Base-by-base conservation (phyloP, 2,329 filamentous ascomycete species). In the Hypoxylon sp. region DNA sequence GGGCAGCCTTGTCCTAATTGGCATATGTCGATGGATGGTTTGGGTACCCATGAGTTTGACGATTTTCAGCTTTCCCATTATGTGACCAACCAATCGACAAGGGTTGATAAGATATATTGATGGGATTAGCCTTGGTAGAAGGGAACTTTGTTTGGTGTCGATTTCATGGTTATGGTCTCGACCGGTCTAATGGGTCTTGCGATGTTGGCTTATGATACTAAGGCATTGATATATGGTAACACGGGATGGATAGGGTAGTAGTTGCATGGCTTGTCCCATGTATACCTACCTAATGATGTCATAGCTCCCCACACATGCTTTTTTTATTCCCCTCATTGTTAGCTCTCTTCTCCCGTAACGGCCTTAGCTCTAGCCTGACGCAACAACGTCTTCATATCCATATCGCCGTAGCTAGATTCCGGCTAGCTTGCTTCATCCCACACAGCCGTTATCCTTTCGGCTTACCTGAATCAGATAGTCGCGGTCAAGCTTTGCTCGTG, bases 391-490 rank as follows among this genome's bases (percentile, higher is more conserved):
- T 50, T 58, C 52, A 46, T 67, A 64, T n/a, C n/a, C n/a, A n/a
- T 55, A 65, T 61, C n/a, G 22, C 46, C 47, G 53, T 63, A 63
- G 47, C 64, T 63, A 14, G 24, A 65, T 65, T 50, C 56, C 46
- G 48, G 44, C 72, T 65, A 54, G 61, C 54, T 64, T 54, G 52
- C 53, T 65, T 47, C 53, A 60, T 50, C 44, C 59, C 39, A 48
- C 46, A 52, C 54, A 52, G 46, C 57, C 52, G 46, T 42, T 52
- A 63, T 42, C 37, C 26, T 47, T 17, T 60, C 68, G 73, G 71
- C 65, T 75, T 76, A 60, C 74, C 73, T 63, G 63, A 75, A 73
- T 52, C 14, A 74, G 74, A 72, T 72, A 74, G 70, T 68, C 48
- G 35, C 62, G 11, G 47, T 62, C 39, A 59, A 72, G 63, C 67